A percentile compares a stretch with the other conserved stretches of the same genome.
These are phyloP conservation scores for Vicia faba DNA, from an alignment of 306 rosid species.

Conservation along the genomic window DNA sequence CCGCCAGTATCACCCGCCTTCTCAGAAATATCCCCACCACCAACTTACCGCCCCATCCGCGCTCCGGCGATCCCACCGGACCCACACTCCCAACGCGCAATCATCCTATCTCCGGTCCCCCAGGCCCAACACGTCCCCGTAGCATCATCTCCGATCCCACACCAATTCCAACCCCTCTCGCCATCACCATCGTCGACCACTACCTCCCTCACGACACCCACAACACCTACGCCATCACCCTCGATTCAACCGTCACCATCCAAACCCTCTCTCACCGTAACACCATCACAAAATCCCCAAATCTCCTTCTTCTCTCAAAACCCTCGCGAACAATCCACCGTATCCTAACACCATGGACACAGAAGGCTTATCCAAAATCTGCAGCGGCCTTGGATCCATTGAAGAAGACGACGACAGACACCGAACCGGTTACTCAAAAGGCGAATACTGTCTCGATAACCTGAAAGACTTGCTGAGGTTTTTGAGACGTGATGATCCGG, in stretches of 20 bases:
- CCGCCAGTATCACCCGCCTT: constrained; percentile 52
- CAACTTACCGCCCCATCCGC: constrained; percentile 79
- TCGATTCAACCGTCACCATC: no score
- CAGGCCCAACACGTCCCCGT: constrained; percentile 66
- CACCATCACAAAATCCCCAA: constrained; percentile 13
- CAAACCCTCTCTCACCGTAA: no score
- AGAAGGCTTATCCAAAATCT: constrained; percentile 76
- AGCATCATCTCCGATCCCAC: constrained; percentile 57
- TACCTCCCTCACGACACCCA: no score
- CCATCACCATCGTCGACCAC: no score
- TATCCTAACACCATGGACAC: constrained; percentile 53
- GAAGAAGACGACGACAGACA: constrained; percentile 65
- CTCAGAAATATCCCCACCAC: constrained; percentile 78
- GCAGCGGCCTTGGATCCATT: constrained; percentile 66
- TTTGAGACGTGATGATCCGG: constrained; percentile 91
- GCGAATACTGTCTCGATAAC: constrained; percentile 81
- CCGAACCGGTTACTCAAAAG: constrained; percentile 62
- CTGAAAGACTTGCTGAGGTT: constrained; percentile 90
- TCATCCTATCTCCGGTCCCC: constrained; percentile 86
- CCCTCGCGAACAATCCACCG: constrained; percentile 8
- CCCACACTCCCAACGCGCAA: constrained; percentile 59
- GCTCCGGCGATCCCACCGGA: constrained; percentile 89
- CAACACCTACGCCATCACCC: no score
- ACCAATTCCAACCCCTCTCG: no score
- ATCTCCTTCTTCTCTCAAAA: constrained; percentile 6